phyloP scores from a whole-genome alignment of 257 asterid species.

The Nicotiana sylvestris region DNA sequence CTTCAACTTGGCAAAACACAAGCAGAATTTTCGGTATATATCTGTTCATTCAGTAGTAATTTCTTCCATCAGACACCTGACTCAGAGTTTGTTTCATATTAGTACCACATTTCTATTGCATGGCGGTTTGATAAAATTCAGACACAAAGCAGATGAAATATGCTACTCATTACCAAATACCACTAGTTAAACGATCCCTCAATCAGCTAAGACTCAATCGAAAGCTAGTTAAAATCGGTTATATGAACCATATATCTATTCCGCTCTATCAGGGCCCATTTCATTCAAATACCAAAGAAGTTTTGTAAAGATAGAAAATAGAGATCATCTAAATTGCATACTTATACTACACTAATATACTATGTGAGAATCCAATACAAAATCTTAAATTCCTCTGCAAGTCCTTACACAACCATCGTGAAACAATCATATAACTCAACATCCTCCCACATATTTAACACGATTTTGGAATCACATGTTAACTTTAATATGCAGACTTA shows the following conservation, averaged over 20 bases:
- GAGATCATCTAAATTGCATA: background rate
- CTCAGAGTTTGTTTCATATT: background rate
- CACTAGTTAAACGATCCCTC: background rate
- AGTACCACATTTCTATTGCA: background rate
- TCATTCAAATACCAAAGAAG: background rate
- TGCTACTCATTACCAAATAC: background rate
- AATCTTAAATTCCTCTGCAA: no score
- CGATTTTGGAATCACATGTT: no score
- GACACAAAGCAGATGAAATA: background rate
- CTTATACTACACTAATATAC: background rate
- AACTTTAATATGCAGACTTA: no score
- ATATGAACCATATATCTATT: background rate
- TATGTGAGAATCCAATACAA: background rate
- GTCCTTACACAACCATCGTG: no score
- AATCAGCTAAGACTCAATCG: background rate
- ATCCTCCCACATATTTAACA: no score
- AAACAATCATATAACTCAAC: no score
- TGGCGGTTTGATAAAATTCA: background rate
- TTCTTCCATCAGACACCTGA: background rate
- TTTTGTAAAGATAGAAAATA: background rate
- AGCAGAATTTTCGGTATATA: background rate
- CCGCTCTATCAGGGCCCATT: background rate
- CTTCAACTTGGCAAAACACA: background rate
- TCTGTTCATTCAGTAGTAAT: background rate
- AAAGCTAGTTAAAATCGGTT: background rate